Conservation (phyloP, 2,329 filamentous ascomycete genomes). For the Neocatenulostroma microsporum region DNA sequence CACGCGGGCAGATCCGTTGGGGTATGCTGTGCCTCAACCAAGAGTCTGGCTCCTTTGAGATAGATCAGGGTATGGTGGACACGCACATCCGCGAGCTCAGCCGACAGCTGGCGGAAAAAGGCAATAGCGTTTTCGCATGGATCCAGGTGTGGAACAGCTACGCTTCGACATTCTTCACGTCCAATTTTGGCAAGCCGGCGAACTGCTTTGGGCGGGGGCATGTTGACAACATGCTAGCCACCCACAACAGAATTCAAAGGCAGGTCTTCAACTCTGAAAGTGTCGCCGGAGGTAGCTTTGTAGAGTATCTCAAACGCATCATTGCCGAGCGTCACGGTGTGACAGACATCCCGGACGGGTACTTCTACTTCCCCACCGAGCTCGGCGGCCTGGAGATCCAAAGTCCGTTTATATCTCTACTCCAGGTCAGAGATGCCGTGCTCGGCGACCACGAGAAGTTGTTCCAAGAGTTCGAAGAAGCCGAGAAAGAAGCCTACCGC, state of each 20-base stretch:
- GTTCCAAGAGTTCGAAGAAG: slow-evolving; percentile 2
- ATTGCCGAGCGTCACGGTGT: slow-evolving; percentile 3
- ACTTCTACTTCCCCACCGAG: slow-evolving; percentile 4
- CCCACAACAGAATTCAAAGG: slow-evolving; percentile 3
- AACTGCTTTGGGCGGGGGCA: slow-evolving; percentile 5
- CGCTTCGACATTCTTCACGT: slow-evolving; percentile 2
- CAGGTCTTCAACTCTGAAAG: not conserved
- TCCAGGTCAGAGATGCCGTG: slow-evolving; percentile 2
- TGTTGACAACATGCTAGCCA: slow-evolving; percentile 5
- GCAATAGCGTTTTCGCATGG: slow-evolving; percentile 4
- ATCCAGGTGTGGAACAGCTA: slow-evolving; percentile 4
- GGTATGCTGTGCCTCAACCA: slow-evolving; percentile 4
- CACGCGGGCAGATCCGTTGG: slow-evolving; percentile 5
- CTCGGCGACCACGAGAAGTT: not conserved
- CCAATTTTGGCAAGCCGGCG: slow-evolving; percentile 5
- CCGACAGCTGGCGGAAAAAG: slow-evolving; percentile 1
- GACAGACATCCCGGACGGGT: slow-evolving; percentile 2
- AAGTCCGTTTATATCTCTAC: slow-evolving; percentile 3
- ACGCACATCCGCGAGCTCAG: slow-evolving; percentile 3
- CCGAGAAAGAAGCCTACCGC: slow-evolving; percentile 1
- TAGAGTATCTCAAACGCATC: slow-evolving; percentile 3
- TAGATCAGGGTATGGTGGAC: slow-evolving; percentile 4
- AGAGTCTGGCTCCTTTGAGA: slow-evolving; percentile 2
- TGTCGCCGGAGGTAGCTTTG: not conserved
- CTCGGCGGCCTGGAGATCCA: slow-evolving; percentile 5